Evolutionary conservation across 148 eudicot genomes (phyloP).

Genomic region (Rhododendron vialii): DNA sequence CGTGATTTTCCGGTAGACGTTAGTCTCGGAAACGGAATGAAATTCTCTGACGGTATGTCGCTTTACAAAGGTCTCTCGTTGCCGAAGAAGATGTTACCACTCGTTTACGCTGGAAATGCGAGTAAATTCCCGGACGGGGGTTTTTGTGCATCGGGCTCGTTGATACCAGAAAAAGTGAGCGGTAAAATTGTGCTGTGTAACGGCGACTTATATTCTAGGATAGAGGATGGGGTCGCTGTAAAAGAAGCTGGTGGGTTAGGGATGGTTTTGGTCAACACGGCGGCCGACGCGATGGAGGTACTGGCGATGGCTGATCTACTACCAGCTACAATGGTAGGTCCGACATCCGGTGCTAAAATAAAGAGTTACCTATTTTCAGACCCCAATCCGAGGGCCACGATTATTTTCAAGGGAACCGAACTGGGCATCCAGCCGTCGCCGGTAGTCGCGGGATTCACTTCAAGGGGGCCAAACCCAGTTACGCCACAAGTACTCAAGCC

Average conservation of each 20-base stretch:
- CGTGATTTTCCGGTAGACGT: slow-evolving; percentile 10
- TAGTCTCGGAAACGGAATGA: neutral
- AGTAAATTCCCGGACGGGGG: neutral
- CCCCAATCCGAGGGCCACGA: neutral
- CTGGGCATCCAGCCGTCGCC: neutral
- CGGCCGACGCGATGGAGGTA: neutral
- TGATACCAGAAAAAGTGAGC: neutral
- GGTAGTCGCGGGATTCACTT: neutral
- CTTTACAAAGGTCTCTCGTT: neutral
- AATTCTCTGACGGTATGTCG: neutral
- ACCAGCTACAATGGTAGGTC: neutral
- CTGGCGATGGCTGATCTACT: neutral
- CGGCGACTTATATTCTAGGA: neutral
- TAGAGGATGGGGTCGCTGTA: neutral
- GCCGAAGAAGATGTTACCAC: neutral
- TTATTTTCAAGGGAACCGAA: neutral
- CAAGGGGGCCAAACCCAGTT: neutral
- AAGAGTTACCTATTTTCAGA: neutral
- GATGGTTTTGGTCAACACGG: neutral
- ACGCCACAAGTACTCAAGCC: neutral
- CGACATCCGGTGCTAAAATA: neutral
- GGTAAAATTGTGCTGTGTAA: slow-evolving; percentile 18
- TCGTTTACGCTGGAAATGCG: neutral
- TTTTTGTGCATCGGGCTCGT: too few relatives aligned
- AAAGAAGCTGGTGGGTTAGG: neutral